Percentiles rank a stretch among this genome's conserved stretches.
These are phyloP conservation scores for Dactylellina parvicollis DNA, from an alignment of 2,329 filamentous ascomycete species.

Conservation along the genomic window DNA sequence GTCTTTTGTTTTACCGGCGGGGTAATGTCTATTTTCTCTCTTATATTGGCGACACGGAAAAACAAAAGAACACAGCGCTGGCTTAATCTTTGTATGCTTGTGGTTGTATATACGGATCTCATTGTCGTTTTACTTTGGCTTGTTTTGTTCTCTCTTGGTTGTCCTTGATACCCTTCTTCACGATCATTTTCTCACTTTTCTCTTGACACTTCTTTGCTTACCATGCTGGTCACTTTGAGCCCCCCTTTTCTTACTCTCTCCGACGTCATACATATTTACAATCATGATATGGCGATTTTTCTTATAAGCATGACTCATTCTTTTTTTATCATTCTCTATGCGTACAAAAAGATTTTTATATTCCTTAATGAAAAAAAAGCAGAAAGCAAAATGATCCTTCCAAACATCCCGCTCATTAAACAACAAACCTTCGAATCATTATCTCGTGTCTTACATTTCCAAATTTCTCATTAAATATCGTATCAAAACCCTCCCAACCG, in stretches of 20 bases:
- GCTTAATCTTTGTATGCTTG: background rate
- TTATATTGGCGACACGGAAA: slow-evolving; percentile 10
- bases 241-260: background rate
- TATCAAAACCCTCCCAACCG: too few relatives aligned
- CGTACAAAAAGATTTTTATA: background rate
- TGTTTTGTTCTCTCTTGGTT: background rate
- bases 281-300: background rate
- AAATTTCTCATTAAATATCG: too few relatives aligned
- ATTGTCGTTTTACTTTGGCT: background rate
- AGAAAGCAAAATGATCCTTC: background rate
- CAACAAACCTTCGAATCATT: too few relatives aligned
- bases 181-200: slow-evolving; percentile 23
- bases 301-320: background rate
- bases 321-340: slow-evolving; percentile 1
- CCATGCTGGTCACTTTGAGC: slow-evolving; percentile 42
- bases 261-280: background rate
- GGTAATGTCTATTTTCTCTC: slow-evolving; percentile 8
- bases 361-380: background rate
- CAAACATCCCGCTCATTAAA: too few relatives aligned
- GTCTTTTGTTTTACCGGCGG: slow-evolving; percentile 11
- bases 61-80: background rate
- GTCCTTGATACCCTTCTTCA: slow-evolving; percentile 41
- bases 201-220: slow-evolving; percentile 12
- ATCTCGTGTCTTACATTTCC: too few relatives aligned
- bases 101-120: slow-evolving; percentile 28